These are phyloP conservation scores for Marvania coccoides DNA, from an alignment of 139 green algal species.

Conservation along the genomic window DNA sequence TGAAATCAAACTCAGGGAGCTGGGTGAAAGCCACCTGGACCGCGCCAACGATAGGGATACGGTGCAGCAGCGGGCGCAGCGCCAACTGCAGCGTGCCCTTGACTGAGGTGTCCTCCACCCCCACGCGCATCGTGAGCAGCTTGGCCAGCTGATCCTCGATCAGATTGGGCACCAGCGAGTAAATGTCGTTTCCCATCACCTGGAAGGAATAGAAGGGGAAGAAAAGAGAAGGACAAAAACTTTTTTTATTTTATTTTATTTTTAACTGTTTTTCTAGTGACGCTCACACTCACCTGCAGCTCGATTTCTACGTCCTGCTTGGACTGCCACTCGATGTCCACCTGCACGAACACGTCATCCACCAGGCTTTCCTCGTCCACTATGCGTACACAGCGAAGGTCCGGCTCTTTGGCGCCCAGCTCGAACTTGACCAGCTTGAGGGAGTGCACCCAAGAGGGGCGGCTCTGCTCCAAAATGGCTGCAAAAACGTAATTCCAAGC, in stretches of 20 bases:
- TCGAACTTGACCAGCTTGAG: background rate
- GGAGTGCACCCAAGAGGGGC: background rate
- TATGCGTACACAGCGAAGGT: background rate
- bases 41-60: background rate
- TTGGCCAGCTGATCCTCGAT: background rate
- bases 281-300: too few species aligned
- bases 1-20: background rate
- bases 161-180: background rate
- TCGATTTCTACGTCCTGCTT: background rate
- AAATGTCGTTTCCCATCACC: background rate
- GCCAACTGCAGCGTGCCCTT: background rate
- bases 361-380: background rate
- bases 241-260: too few species aligned
- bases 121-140: background rate
- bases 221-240: too few species aligned
- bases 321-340: background rate
- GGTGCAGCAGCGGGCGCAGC: background rate
- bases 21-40: background rate
- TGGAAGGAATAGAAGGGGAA: too few species aligned
- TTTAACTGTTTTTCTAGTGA: too few species aligned
- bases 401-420: background rate
- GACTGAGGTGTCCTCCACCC: background rate
- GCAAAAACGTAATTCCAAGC: background rate
- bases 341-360: background rate
- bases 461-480: background rate